These are phyloP conservation scores for Ensete ventricosum DNA, from an alignment of 176 grass and related monocot species.

Conservation along the genomic window DNA sequence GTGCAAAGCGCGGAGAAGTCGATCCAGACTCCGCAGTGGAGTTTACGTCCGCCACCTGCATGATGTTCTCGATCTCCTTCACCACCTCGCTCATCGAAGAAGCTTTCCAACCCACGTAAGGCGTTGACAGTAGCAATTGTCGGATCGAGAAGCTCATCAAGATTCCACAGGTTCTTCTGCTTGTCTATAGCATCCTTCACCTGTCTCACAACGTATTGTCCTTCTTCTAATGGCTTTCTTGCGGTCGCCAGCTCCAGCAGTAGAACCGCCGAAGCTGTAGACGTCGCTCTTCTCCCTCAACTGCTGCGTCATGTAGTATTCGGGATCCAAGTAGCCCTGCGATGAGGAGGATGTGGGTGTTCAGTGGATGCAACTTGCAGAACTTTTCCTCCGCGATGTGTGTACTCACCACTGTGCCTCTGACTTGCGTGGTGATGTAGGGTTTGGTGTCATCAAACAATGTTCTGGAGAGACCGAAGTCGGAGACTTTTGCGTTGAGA, in stretches of 20 bases:
- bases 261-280: constrained; percentile 40
- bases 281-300: constrained; percentile 51
- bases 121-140: not conserved
- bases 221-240: constrained; percentile 51
- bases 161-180: constrained; percentile 37
- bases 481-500: constrained; percentile 8
- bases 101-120: constrained; percentile 35
- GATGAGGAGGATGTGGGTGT: not conserved
- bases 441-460: not conserved
- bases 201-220: constrained; percentile 55
- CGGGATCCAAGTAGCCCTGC: constrained; percentile 72
- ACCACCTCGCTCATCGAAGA: constrained; percentile 57
- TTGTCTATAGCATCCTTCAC: constrained; percentile 38
- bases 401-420: constrained; percentile 8
- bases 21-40: constrained; percentile 26
- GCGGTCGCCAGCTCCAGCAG: constrained; percentile 49
- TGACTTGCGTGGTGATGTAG: constrained; percentile 4
- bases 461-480: constrained; percentile 7
- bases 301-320: constrained; percentile 94
- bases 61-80: constrained; percentile 50
- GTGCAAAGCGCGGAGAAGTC: constrained; percentile 29
- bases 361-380: not conserved
- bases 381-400: not conserved
- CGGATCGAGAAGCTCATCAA: constrained; percentile 51
- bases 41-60: constrained; percentile 34